Percentiles rank a stretch among this genome's conserved stretches.
Conservation (phyloP, 2,329 filamentous ascomycete genomes). For the Aspergillus sp. region DNA sequence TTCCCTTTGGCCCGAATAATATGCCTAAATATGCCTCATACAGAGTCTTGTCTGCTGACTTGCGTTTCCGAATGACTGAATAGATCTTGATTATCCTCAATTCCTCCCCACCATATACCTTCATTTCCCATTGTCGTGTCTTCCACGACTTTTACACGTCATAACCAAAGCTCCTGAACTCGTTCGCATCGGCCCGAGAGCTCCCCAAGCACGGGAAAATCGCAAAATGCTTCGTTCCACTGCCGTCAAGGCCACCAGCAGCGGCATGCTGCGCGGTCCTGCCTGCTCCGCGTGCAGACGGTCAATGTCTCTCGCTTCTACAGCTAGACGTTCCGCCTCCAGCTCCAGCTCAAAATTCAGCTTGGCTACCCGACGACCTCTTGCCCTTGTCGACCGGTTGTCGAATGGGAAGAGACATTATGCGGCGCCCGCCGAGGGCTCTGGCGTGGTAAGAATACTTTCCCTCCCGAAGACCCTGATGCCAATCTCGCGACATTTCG, state of each 20-base stretch:
- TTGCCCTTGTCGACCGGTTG: slow-evolving; percentile 46
- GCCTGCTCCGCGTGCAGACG: slow-evolving; percentile 38
- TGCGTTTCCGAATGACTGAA: slow-evolving; percentile 4
- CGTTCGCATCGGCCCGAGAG: neutral
- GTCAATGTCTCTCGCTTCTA: slow-evolving; percentile 40
- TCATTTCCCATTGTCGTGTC: slow-evolving; percentile 6
- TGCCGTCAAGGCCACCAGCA: slow-evolving; percentile 45
- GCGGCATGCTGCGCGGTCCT: slow-evolving; percentile 42
- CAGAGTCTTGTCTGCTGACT: slow-evolving; percentile 16
- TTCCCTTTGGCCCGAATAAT: too few relatives aligned
- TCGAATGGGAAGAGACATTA: slow-evolving; percentile 56
- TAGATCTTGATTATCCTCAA: slow-evolving; percentile 10
- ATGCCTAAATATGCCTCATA: slow-evolving; percentile 23
- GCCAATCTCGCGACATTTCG: slow-evolving; percentile 8
- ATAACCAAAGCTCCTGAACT: slow-evolving; percentile 13
- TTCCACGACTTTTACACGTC: slow-evolving; percentile 10
- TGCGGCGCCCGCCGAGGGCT: slow-evolving; percentile 59
- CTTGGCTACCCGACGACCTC: slow-evolving; percentile 46
- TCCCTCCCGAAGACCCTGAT: neutral
- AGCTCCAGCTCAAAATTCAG: slow-evolving; percentile 40
- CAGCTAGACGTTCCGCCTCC: slow-evolving; percentile 33
- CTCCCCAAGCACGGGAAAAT: slow-evolving; percentile 30
- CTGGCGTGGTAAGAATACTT: slow-evolving; percentile 58
- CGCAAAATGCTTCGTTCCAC: slow-evolving; percentile 46
- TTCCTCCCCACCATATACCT: neutral